These are phyloP conservation scores for Euryodendron excelsum DNA, from an alignment of 148 eudicot genomes.

Conservation along the genomic window DNA sequence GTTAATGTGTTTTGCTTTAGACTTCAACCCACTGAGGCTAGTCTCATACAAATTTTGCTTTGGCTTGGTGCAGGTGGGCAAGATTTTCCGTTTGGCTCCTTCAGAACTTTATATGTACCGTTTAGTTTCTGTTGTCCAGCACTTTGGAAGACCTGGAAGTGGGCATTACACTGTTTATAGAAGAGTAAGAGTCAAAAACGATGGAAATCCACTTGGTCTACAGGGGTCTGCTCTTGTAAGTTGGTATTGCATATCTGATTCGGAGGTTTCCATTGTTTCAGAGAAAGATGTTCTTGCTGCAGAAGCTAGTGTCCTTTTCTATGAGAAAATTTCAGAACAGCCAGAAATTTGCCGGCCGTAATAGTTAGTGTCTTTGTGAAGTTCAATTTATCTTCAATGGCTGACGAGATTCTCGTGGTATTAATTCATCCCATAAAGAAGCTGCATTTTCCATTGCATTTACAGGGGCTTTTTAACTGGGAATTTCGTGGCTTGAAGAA, in stretches of 20 bases:
- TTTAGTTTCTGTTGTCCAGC: slow-evolving; percentile 82
- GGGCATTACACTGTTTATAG: slow-evolving; percentile 93
- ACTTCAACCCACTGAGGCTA: too few species aligned
- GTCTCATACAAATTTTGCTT: not conserved
- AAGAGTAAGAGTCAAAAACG: slow-evolving; percentile 37
- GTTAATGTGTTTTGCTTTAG: not conserved
- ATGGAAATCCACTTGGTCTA: slow-evolving; percentile 20
- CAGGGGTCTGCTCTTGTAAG: slow-evolving; percentile 19
- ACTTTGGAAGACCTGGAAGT: slow-evolving; percentile 66
- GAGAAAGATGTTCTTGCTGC: slow-evolving; percentile 79
- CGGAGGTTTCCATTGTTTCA: slow-evolving; percentile 54
- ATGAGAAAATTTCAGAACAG: slow-evolving; percentile 52
- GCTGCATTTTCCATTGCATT: not conserved
- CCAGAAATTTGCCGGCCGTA: not conserved
- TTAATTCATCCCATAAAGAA: not conserved
- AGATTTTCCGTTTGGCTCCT: slow-evolving; percentile 8
- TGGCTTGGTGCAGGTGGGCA: slow-evolving; percentile 34
- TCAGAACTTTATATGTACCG: slow-evolving; percentile 39
- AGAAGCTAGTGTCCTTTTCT: slow-evolving; percentile 79
- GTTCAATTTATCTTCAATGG: not conserved
- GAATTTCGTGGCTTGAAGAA: not conserved
- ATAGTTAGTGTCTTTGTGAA: not conserved
- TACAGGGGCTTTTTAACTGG: not conserved
- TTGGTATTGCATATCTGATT: slow-evolving; percentile 84
- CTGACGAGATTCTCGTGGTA: not conserved